Percentiles rank a stretch among this genome's conserved stretches.
phyloP scores from a whole-genome alignment of 805 yeast species.

The Suhomyces faveliae region DNA sequence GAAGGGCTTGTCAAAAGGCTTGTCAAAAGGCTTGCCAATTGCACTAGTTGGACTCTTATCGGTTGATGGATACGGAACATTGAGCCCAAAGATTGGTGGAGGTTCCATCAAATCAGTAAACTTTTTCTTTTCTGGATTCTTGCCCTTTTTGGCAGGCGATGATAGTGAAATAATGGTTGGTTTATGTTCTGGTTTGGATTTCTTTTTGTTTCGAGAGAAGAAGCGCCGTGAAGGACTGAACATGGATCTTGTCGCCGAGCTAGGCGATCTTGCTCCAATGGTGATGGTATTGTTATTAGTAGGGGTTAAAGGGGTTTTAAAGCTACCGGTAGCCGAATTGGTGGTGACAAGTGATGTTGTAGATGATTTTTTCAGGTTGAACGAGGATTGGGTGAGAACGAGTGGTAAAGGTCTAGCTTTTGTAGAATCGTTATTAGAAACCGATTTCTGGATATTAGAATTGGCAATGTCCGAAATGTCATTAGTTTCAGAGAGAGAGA shows the following conservation, averaged over 20 bases:
- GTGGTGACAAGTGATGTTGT: background rate
- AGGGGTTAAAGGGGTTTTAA: slow-evolving; percentile 22
- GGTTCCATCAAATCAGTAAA: slow-evolving; percentile 35
- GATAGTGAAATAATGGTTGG: slow-evolving; percentile 37
- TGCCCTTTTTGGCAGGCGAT: slow-evolving; percentile 15
- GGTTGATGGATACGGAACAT: slow-evolving; percentile 8
- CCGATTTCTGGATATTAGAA: too few species aligned
- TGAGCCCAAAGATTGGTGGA: slow-evolving; percentile 32
- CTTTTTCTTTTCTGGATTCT: slow-evolving; percentile 10
- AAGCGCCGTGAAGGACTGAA: slow-evolving; percentile 42
- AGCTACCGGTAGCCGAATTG: background rate
- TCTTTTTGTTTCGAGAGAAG: slow-evolving; percentile 27
- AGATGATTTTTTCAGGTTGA: background rate
- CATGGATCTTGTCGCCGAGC: slow-evolving; percentile 24
- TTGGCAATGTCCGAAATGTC: background rate
- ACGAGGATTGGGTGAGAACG: slow-evolving; percentile 2
- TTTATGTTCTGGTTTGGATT: slow-evolving; percentile 7
- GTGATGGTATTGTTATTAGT: slow-evolving; percentile 28
- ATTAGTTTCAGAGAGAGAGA: too few species aligned
- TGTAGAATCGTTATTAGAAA: too few species aligned
- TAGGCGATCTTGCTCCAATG: slow-evolving; percentile 41
- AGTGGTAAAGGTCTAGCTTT: background rate
- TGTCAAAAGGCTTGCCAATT: background rate
- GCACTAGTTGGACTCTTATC: slow-evolving; percentile 1
- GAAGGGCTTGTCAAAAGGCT: too few species aligned